Conservation (phyloP, 2,329 filamentous ascomycete species). For the Paracoccidioides lutzii region DNA sequence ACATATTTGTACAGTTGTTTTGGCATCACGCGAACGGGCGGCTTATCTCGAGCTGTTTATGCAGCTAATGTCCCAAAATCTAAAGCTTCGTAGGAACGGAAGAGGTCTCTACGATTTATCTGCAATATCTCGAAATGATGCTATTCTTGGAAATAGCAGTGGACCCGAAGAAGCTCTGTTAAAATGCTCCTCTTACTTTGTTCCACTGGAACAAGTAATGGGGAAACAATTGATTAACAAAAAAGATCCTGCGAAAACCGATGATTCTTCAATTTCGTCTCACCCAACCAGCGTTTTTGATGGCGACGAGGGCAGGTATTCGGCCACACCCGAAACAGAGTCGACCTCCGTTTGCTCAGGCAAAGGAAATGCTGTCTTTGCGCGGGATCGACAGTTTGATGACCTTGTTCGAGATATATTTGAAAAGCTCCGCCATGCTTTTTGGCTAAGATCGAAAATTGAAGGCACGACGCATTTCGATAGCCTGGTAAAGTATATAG, state of each 20-base stretch:
- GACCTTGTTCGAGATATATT: conserved; percentile 14
- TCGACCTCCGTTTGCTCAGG: neutral
- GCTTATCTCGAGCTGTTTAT: conserved; percentile 45
- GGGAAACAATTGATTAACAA: conserved; percentile 16
- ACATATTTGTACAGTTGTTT: conserved; percentile 31
- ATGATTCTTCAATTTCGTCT: neutral
- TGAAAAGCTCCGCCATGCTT: conserved; percentile 17
- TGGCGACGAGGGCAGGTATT: neutral
- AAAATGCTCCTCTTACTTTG: conserved; percentile 32
- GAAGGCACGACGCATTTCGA: conserved; percentile 17
- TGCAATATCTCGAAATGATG: conserved; percentile 29
- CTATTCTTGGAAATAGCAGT: conserved; percentile 33
- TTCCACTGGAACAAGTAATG: conserved; percentile 5
- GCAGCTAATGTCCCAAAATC: conserved; percentile 39
- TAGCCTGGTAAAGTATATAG: conserved; percentile 17
- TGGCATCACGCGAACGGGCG: conserved; percentile 37
- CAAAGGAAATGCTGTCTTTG: neutral
- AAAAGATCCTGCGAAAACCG: neutral
- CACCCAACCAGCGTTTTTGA: neutral
- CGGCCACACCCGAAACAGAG: neutral
- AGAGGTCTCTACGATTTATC: conserved; percentile 18
- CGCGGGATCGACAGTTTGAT: conserved; percentile 15
- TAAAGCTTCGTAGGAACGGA: conserved; percentile 25
- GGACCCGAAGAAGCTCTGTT: conserved; percentile 43
- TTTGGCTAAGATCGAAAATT: conserved; percentile 20